These are phyloP conservation scores for Fusarium citri DNA, from an alignment of 2,329 filamentous ascomycete genomes.

Conservation along the genomic window DNA sequence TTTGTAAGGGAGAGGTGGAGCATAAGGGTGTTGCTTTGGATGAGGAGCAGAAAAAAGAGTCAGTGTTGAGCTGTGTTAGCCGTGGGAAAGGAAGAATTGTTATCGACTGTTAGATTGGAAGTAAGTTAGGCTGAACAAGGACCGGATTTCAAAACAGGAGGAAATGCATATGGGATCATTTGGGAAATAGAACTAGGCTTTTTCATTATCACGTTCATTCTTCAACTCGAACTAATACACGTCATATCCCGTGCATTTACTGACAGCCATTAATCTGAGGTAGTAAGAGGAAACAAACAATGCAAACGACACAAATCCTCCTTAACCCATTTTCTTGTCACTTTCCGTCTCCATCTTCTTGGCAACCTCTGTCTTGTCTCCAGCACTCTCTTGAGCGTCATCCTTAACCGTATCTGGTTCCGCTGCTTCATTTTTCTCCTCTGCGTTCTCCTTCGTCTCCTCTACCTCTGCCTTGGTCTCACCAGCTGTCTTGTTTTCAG, in stretches of 20 bases:
- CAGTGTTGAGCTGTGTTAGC: constrained; percentile 28
- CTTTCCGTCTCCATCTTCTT: background rate
- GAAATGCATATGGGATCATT: background rate
- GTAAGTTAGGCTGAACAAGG: background rate
- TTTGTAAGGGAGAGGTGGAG: constrained; percentile 19
- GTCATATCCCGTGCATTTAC: background rate
- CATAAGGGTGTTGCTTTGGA: constrained; percentile 32
- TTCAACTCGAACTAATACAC: background rate
- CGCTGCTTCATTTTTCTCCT: background rate
- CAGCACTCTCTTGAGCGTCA: background rate
- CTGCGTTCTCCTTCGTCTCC: background rate
- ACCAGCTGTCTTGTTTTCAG: background rate
- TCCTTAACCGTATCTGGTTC: background rate
- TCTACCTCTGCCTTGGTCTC: background rate
- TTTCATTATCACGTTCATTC: background rate
- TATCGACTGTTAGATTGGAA: constrained; percentile 1
- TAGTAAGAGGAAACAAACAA: background rate
- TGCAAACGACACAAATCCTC: background rate
- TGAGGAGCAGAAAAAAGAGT: constrained; percentile 25
- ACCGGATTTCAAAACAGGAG: background rate
- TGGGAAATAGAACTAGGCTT: background rate
- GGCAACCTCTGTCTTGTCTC: background rate
- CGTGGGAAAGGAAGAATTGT: constrained; percentile 27
- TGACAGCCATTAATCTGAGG: background rate
- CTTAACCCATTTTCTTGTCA: constrained; percentile 1